Evolutionary conservation across 192 early-diverging fungal species (phyloP), one percentile per base, ranked within the genome.

Genomic region (Backusella morwellensis): DNA sequence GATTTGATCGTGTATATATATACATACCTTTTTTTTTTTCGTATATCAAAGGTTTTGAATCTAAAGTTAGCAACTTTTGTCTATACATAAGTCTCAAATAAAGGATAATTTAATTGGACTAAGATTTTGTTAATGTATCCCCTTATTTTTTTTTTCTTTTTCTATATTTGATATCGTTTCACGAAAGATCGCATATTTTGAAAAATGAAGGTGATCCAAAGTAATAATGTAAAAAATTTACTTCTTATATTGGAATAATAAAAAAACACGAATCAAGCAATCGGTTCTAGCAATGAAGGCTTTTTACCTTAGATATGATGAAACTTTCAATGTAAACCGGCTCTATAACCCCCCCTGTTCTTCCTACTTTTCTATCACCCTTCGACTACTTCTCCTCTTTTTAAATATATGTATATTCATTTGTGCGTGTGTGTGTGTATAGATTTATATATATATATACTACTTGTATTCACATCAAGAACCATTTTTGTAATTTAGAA

Each of bases 251-350:
- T 63, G 23, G 47, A 50, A n/a, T 21, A 54, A 23, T 54, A 54
- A 8, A 21, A 54, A 8, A 63, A 26, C 11, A 63, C 26, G 23
- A 29, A 59, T 59, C 11, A 63, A 63, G 21, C 6, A 63, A 63
- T 36, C 6, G 35, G 35, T 6, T 69, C 35, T 69, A 36, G 9
- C 66, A 38, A 32, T 69, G 36, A 36, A 69, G 36, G 1, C 1
- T 17, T 69, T 32, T 69, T 17, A 40, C n/a, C 68, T 34, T 21
- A 36, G 17, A 69, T 21, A 69, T 69, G 68, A 63, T 63, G 23
- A 63, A 29, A 63, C 56, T 63, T 63, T 29, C 56, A 63, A 63
- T 63, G 56, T 63, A 63, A 63, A 63, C 68, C 26, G 68, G 70
- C 26, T 72, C 29, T 32, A 7, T 44, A 42, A 47, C 41, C 4